Evolutionary conservation across 768 basidiomycete species (phyloP).

Genomic region (Leccinum variicolor): DNA sequence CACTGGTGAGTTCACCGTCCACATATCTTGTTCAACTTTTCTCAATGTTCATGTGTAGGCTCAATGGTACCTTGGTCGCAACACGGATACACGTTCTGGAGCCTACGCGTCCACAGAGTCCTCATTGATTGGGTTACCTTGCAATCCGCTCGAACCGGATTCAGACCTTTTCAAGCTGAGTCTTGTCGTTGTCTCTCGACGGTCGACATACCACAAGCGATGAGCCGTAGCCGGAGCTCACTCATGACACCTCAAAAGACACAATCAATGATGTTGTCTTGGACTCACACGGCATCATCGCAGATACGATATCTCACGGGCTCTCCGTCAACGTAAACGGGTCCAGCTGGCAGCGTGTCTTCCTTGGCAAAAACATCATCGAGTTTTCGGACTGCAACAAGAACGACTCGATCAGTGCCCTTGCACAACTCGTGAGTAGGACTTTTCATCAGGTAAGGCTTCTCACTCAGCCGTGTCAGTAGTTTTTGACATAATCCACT

Average conservation of each 20-base stretch:
- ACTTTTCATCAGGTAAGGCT: too few species aligned
- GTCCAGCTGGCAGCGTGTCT: constrained; percentile 72
- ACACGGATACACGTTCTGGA: not conserved
- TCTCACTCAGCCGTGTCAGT: not conserved
- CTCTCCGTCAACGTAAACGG: constrained; percentile 80
- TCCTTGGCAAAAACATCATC: constrained; percentile 36
- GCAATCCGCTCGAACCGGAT: too few species aligned
- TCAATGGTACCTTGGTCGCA: constrained; percentile 1
- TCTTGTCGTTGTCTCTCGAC: constrained; percentile 51
- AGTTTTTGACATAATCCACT: too few species aligned
- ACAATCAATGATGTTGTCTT: constrained; percentile 31
- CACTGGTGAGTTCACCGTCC: too few species aligned
- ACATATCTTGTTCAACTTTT: too few species aligned
- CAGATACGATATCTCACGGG: constrained; percentile 68
- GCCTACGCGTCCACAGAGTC: not conserved
- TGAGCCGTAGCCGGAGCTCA: constrained; percentile 28
- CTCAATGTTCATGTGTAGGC: constrained; percentile 1
- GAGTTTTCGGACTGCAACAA: too few species aligned
- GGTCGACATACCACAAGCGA: constrained; percentile 14
- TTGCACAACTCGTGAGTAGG: too few species aligned
- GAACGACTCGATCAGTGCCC: too few species aligned
- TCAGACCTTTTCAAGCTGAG: too few species aligned
- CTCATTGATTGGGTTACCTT: too few species aligned
- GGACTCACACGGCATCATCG: constrained; percentile 44
- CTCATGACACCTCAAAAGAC: constrained; percentile 34